Percentiles rank a stretch among this genome's conserved stretches.
Evolutionary conservation across 148 eudicot species (phyloP).

Genomic region (Chenopodium album): DNA sequence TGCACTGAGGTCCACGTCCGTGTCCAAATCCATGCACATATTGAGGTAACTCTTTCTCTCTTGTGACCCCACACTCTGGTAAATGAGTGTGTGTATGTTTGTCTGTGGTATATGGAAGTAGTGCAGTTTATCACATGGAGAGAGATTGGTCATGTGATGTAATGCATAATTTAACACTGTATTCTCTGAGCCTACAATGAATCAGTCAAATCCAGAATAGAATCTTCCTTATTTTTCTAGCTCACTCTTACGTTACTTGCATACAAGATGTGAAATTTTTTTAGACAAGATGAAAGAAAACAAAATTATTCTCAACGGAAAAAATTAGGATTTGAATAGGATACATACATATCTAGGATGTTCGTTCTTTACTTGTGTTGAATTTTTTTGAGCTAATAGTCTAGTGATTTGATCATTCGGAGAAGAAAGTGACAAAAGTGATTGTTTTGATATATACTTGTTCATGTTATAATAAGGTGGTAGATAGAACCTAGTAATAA

Average conservation of each 20-base stretch:
- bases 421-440: conserved; percentile 1
- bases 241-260: not conserved
- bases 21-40: conserved; percentile 36
- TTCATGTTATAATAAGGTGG: not conserved
- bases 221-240: conserved; percentile 39
- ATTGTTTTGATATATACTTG: not conserved
- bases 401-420: not conserved
- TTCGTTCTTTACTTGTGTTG: not conserved
- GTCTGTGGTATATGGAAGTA: conserved; percentile 39
- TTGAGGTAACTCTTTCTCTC: conserved; percentile 20
- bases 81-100: conserved; percentile 19
- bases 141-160: conserved; percentile 38
- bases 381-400: not conserved
- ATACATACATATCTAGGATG: not conserved
- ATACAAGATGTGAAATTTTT: not conserved
- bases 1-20: conserved; percentile 26
- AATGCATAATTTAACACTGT: conserved; percentile 24
- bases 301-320: conserved; percentile 8
- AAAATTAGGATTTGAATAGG: conserved; percentile 10
- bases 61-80: conserved; percentile 18
- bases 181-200: conserved; percentile 24
- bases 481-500: not conserved
- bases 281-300: conserved; percentile 7
- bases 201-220: conserved; percentile 41
- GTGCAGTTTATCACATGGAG: conserved; percentile 35